Percentiles rank a stretch among this genome's conserved stretches.
These are phyloP conservation scores for Mycena polygramma DNA, from an alignment of 768 basidiomycete species.

Conservation along the genomic window DNA sequence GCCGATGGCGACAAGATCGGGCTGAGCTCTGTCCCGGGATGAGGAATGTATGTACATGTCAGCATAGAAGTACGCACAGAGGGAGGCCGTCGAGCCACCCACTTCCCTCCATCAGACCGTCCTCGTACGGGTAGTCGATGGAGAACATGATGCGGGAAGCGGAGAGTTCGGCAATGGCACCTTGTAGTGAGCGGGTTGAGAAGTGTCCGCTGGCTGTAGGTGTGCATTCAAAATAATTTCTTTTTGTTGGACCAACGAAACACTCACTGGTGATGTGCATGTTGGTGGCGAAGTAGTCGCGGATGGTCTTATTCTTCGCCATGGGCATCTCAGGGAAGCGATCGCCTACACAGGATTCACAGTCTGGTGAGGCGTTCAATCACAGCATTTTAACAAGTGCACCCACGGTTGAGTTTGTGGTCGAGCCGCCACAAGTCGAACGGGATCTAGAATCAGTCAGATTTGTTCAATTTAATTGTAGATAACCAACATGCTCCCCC, in stretches of 20 bases:
- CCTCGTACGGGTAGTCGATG: conserved; percentile 40
- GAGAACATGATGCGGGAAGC: conserved; percentile 36
- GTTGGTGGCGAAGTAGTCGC: conserved; percentile 39
- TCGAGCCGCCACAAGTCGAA: conserved; percentile 39
- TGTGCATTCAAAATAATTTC: neutral
- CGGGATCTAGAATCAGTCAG: conserved; percentile 27
- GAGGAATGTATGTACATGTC: neutral
- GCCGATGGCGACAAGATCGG: conserved; percentile 37
- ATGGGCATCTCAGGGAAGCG: conserved; percentile 38
- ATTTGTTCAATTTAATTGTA: neutral
- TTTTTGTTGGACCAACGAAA: neutral
- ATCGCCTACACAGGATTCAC: conserved; percentile 18
- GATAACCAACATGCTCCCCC: conserved; percentile 33
- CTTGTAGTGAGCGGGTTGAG: conserved; percentile 34
- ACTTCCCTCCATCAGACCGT: conserved; percentile 38
- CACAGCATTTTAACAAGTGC: neutral
- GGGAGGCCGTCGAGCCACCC: conserved; percentile 36
- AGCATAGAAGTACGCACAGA: conserved; percentile 15
- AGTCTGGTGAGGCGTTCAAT: neutral
- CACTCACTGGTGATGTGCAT: conserved; percentile 39
- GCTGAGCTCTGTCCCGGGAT: conserved; percentile 18
- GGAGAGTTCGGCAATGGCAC: conserved; percentile 34
- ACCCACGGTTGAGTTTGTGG: conserved; percentile 37
- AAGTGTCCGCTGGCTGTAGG: conserved; percentile 33
- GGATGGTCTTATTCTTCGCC: conserved; percentile 37